Evolutionary conservation across 108 stramenopile species (phyloP).

Genomic region (Skeletonema menzelii): DNA sequence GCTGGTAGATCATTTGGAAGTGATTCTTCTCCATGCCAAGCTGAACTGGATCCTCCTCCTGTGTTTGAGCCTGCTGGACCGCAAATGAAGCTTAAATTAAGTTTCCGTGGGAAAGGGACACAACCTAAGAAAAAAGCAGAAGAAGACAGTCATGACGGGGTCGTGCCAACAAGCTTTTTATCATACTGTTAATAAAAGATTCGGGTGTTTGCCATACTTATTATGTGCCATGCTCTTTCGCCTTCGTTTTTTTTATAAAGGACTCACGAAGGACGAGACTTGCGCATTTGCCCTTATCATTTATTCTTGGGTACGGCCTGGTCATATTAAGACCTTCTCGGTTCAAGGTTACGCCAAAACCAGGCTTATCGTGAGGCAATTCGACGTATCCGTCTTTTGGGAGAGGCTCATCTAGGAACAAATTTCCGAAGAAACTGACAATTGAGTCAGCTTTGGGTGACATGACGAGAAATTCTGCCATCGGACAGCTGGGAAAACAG

Average conservation of each 20-base stretch:
- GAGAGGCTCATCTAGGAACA: conserved; percentile 67
- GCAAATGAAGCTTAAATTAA: not conserved
- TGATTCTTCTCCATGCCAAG: not conserved
- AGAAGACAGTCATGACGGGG: not conserved
- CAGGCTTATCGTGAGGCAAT: conserved; percentile 53
- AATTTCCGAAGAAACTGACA: conserved; percentile 55
- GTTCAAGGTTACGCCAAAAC: conserved; percentile 73
- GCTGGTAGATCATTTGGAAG: not conserved
- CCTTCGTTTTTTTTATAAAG: not conserved
- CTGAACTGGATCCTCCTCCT: not conserved
- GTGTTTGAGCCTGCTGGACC: not conserved
- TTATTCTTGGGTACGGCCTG: conserved; percentile 16
- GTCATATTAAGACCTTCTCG: conserved; percentile 45
- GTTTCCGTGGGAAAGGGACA: not conserved
- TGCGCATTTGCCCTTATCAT: not conserved
- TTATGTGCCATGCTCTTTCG: not conserved
- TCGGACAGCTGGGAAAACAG: conserved; percentile 59
- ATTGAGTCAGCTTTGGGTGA: conserved; percentile 63
- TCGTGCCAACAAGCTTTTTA: not conserved
- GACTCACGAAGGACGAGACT: not conserved
- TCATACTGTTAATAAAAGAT: not conserved
- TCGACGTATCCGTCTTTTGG: conserved; percentile 64
- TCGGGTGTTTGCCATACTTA: too few species aligned
- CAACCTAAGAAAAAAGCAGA: not conserved
- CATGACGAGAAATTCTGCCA: conserved; percentile 71